A percentile compares a stretch with the other conserved stretches of the same genome.
phyloP scores from a whole-genome alignment of 352 stramenopile genomes.

The Phytopythium mirpurense region DNA sequence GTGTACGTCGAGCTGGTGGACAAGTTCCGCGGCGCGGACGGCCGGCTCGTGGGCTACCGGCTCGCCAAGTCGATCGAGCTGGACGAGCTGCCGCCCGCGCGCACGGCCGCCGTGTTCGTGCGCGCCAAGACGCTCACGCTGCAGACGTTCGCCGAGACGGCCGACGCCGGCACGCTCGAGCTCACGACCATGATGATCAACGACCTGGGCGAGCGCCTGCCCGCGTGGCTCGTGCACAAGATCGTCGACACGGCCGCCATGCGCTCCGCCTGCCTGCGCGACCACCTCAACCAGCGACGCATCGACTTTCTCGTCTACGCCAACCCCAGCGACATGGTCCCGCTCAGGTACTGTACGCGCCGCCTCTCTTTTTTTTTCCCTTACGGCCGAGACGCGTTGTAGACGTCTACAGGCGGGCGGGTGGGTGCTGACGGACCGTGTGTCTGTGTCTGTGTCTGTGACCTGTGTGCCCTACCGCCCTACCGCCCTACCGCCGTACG shows the following conservation, averaged over 20 bases:
- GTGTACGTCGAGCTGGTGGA: slow-evolving; percentile 82
- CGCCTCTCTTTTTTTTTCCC: no score
- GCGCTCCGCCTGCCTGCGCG: slow-evolving; percentile 67
- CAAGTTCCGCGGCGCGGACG: slow-evolving; percentile 61
- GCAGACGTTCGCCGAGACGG: slow-evolving; percentile 62
- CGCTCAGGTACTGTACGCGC: slow-evolving; percentile 27
- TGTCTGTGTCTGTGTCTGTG: no score
- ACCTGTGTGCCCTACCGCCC: background rate
- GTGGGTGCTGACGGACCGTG: no score
- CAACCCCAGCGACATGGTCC: slow-evolving; percentile 62
- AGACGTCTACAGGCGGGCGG: no score
- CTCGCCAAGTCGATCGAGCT: slow-evolving; percentile 75
- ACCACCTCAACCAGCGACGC: slow-evolving; percentile 71
- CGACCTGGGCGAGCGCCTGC: slow-evolving; percentile 65
- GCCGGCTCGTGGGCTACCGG: slow-evolving; percentile 59
- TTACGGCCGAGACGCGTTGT: no score
- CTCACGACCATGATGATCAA: slow-evolving; percentile 82
- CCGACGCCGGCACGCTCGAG: slow-evolving; percentile 46
- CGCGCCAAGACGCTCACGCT: slow-evolving; percentile 71
- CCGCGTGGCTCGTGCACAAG: slow-evolving; percentile 79
- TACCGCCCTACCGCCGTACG: no score
- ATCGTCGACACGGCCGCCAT: slow-evolving; percentile 74
- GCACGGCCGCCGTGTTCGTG: slow-evolving; percentile 55
- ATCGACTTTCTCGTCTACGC: slow-evolving; percentile 69
- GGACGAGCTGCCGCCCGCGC: slow-evolving; percentile 33